Evolutionary conservation across 257 asterid genomes (phyloP), one percentile per base, ranked within the genome.

Genomic region (Petunia axillaris): DNA sequence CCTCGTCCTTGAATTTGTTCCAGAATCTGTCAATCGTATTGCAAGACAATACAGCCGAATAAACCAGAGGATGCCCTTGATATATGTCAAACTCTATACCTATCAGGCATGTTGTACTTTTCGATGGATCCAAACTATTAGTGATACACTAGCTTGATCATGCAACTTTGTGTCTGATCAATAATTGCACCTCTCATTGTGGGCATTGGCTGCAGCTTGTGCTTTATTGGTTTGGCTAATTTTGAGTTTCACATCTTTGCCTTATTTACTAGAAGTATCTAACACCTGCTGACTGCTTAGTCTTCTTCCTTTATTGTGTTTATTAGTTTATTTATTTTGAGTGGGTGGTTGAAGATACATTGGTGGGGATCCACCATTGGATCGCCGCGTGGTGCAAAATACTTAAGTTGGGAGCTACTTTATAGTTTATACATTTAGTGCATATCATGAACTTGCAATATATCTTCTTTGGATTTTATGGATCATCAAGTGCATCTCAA

Each of bases 31-130:
- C 74, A 90, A 95, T 80, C 98, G 98, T 25, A 87, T 91, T 75
- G 98, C 98, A 37, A 96, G 97, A 60, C 98, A 91, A 80, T 95
- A 95, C 91, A 89, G 81, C 89, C 89, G 98, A 90, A 93, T 93
- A 97, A 92, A 87, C 88, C 98, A 93, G 83, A 81, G 95, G 71
- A 89, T 95, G 92, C 98, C 97, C 55, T 83, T 95, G 88, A 89
- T 95, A 84, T 93, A 93, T 65, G 97, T 93, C 89, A 93, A 95
- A 87, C 97, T 95, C 46, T 95, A 95, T 80, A 91, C 97, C 55
- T 93, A 95, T 86, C 98, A 95, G 98, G 98, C 80, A 86, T 76
- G 86, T 79, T 3, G 35, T 48, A 38, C 8, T 55, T 64, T 8
- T 39, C 43, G 38, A 14, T 39, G 37, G 37, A 53, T 80, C n/a